Percentiles rank a stretch among this genome's conserved stretches.
Conservation (phyloP, 2,329 filamentous ascomycete species). For the Claviceps arundinis region DNA sequence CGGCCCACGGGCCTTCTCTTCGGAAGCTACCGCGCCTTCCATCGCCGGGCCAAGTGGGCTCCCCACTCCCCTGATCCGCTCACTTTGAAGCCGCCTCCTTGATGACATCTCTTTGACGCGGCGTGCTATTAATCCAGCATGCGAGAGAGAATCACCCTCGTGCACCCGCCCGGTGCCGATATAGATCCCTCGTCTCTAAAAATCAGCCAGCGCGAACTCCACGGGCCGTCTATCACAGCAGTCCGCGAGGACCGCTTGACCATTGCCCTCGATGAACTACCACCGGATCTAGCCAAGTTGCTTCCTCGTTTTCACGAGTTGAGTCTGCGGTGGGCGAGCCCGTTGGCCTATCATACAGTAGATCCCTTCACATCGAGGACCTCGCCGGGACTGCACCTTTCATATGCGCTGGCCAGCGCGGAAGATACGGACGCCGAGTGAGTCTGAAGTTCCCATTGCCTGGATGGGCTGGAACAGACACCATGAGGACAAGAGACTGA, state of each 20-base stretch:
- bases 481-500: not conserved
- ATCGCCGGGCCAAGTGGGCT: no score
- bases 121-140: constrained; percentile 28
- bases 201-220: constrained; percentile 42
- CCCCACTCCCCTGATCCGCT: not conserved
- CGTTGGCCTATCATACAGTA: constrained; percentile 40
- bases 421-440: constrained; percentile 12
- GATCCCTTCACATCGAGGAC: constrained; percentile 63
- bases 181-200: constrained; percentile 52
- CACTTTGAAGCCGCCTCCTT: no score
- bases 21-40: no score
- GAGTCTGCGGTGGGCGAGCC: constrained; percentile 66
- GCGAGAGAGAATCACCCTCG: constrained; percentile 69
- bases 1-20: no score
- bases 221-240: constrained; percentile 44
- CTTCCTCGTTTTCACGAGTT: constrained; percentile 56
- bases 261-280: constrained; percentile 59
- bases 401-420: constrained; percentile 45
- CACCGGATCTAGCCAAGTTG: constrained; percentile 47
- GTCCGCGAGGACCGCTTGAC: constrained; percentile 72
- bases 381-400: constrained; percentile 70
- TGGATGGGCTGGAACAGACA: no score
- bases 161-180: constrained; percentile 50
- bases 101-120: no score
- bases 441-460: not conserved